Conservation (phyloP, 2,329 filamentous ascomycete genomes). For the Sarocladiaceae sp. region DNA sequence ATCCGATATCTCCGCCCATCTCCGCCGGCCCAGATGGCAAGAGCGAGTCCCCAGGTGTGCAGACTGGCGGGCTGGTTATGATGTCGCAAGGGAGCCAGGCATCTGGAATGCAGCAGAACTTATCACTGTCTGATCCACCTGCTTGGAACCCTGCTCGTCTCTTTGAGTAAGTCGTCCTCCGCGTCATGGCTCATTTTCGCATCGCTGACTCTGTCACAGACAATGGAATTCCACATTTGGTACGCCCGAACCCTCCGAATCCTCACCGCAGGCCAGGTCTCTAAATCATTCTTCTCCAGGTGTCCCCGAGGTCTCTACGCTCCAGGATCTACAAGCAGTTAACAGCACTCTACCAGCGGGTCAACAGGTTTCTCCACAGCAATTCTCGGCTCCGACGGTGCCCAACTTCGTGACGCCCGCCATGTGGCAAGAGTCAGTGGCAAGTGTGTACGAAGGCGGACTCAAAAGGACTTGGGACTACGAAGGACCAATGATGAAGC, state of each 20-base stretch:
- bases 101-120: slow-evolving; percentile 46
- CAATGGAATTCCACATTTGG: slow-evolving; percentile 96
- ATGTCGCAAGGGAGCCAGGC: slow-evolving; percentile 59
- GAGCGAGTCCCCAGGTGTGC: slow-evolving; percentile 69
- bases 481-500: slow-evolving; percentile 33
- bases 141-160: slow-evolving; percentile 84
- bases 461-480: slow-evolving; percentile 61
- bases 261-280: slow-evolving; percentile 40
- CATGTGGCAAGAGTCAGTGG: slow-evolving; percentile 71
- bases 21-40: slow-evolving; percentile 71
- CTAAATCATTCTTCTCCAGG: slow-evolving; percentile 49
- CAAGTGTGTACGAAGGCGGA: slow-evolving; percentile 63
- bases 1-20: slow-evolving; percentile 77
- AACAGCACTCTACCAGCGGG: slow-evolving; percentile 38
- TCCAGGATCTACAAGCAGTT: slow-evolving; percentile 49
- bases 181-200: neutral
- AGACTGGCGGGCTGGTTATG: slow-evolving; percentile 59
- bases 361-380: slow-evolving; percentile 44
- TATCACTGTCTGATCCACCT: slow-evolving; percentile 59
- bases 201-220: slow-evolving; percentile 40
- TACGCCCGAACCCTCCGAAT: slow-evolving; percentile 46
- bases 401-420: slow-evolving; percentile 62
- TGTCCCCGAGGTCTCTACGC: slow-evolving; percentile 48
- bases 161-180: slow-evolving; percentile 70
- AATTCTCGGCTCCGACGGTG: slow-evolving; percentile 49